Evolutionary conservation across 1,284 basidiomycete species (phyloP).

Genomic region (Sanguinoderma infundibulare): DNA sequence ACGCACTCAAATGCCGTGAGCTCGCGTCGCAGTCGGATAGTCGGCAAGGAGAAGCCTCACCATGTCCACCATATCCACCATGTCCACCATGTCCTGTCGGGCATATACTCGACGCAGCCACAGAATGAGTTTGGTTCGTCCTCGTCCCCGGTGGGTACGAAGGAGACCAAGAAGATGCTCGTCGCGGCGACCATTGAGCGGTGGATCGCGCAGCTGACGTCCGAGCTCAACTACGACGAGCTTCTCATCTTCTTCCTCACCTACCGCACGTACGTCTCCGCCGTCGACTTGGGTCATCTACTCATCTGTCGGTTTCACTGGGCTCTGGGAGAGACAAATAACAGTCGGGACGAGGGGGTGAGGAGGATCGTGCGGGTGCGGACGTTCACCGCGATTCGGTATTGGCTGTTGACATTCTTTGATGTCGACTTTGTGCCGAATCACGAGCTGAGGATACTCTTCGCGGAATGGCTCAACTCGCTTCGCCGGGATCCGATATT

Average conservation of each 20-base stretch:
- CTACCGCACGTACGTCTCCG: slow-evolving; percentile 80
- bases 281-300: slow-evolving; percentile 77
- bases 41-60: slow-evolving; percentile 1
- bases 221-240: slow-evolving; percentile 82
- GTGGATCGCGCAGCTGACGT: slow-evolving; percentile 88
- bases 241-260: slow-evolving; percentile 88
- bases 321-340: slow-evolving; percentile 66
- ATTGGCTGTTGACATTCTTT: slow-evolving; percentile 89
- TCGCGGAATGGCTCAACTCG: slow-evolving; percentile 83
- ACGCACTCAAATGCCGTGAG: slow-evolving; percentile 37
- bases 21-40: slow-evolving; percentile 20
- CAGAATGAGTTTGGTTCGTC: slow-evolving; percentile 36
- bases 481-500: slow-evolving; percentile 70
- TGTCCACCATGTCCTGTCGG: slow-evolving; percentile 10
- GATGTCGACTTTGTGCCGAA: slow-evolving; percentile 85
- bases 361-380: slow-evolving; percentile 81
- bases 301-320: slow-evolving; percentile 87
- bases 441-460: slow-evolving; percentile 68
- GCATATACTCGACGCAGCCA: slow-evolving; percentile 32
- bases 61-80: too few species aligned
- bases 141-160: slow-evolving; percentile 23
- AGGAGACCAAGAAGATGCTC: slow-evolving; percentile 53
- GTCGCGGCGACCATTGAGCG: slow-evolving; percentile 88
- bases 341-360: slow-evolving; percentile 63
- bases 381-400: slow-evolving; percentile 85